phyloP scores from a whole-genome alignment of 305 asterid genomes.

The Fraxinus ornus region DNA sequence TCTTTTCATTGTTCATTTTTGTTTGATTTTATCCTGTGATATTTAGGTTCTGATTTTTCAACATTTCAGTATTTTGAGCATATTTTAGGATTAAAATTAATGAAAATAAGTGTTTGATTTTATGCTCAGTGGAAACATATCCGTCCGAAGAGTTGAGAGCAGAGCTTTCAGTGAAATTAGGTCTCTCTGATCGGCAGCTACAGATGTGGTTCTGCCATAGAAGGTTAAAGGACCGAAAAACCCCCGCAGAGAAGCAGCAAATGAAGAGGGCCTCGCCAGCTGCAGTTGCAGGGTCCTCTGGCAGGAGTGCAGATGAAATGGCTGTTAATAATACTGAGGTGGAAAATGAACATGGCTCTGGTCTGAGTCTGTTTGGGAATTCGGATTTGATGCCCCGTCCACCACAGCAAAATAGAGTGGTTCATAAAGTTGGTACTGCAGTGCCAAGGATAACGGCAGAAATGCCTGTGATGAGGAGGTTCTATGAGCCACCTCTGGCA shows the following conservation, averaged over 20 bases:
- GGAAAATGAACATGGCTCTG: slow-evolving; percentile 37
- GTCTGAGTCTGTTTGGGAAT: slow-evolving; percentile 42
- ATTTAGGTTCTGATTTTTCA: neutral
- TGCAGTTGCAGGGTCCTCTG: slow-evolving; percentile 40
- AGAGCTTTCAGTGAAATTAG: slow-evolving; percentile 72
- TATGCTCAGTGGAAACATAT: slow-evolving; percentile 56
- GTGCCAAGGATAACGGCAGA: slow-evolving; percentile 69
- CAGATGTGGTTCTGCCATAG: slow-evolving; percentile 99
- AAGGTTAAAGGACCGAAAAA: slow-evolving; percentile 84
- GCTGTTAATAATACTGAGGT: slow-evolving; percentile 34
- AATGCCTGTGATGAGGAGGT: slow-evolving; percentile 60
- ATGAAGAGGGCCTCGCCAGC: slow-evolving; percentile 46
- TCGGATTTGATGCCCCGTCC: slow-evolving; percentile 27
- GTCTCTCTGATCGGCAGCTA: slow-evolving; percentile 81
- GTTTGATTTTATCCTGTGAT: neutral
- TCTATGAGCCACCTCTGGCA: slow-evolving; percentile 75
- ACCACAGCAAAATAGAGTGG: slow-evolving; percentile 45
- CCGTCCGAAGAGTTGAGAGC: slow-evolving; percentile 82
- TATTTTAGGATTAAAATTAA: neutral
- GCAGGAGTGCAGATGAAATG: slow-evolving; percentile 41
- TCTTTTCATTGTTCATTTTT: neutral
- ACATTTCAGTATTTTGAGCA: neutral
- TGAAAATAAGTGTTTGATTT: neutral
- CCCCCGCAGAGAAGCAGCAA: slow-evolving; percentile 49
- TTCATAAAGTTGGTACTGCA: slow-evolving; percentile 71